phyloP scores from a whole-genome alignment of 106 monocot species.

The Allium fistulosum region DNA sequence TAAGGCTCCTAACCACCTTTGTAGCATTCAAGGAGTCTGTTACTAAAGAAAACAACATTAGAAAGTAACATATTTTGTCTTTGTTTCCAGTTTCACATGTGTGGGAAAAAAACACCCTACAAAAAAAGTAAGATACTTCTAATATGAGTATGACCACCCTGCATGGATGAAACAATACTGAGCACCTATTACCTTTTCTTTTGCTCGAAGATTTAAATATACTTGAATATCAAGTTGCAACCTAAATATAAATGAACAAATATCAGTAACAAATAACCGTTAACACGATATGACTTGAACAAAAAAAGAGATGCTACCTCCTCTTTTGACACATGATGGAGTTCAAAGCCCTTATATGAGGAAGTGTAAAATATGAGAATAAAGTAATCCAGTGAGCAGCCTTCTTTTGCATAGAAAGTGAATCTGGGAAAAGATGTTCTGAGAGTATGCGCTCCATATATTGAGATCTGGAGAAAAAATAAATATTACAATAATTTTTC shows the following conservation, averaged over 20 bases:
- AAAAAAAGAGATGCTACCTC: conserved; percentile 31
- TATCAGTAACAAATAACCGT: too few species aligned
- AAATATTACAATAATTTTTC: background rate
- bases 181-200: conserved; percentile 42
- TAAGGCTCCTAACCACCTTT: too few species aligned
- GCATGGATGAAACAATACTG: too few species aligned
- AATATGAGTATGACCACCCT: too few species aligned
- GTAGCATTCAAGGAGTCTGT: too few species aligned
- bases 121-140: too few species aligned
- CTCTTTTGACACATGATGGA: conserved; percentile 59
- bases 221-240: conserved; percentile 65
- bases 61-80: too few species aligned
- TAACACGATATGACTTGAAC: background rate
- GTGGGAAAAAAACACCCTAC: too few species aligned
- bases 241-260: conserved; percentile 19
- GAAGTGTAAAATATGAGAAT: conserved; percentile 49
- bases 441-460: conserved; percentile 74
- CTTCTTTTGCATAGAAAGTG: conserved; percentile 60
- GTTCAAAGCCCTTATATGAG: conserved; percentile 59
- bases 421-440: conserved; percentile 70
- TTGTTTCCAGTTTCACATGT: too few species aligned
- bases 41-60: too few species aligned
- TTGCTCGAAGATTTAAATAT: conserved; percentile 54
- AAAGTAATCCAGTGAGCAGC: conserved; percentile 63
- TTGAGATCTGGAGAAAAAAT: conserved; percentile 45